Evolutionary conservation across 305 asterid species (phyloP).

Genomic region (Stenogyne calaminthoides): DNA sequence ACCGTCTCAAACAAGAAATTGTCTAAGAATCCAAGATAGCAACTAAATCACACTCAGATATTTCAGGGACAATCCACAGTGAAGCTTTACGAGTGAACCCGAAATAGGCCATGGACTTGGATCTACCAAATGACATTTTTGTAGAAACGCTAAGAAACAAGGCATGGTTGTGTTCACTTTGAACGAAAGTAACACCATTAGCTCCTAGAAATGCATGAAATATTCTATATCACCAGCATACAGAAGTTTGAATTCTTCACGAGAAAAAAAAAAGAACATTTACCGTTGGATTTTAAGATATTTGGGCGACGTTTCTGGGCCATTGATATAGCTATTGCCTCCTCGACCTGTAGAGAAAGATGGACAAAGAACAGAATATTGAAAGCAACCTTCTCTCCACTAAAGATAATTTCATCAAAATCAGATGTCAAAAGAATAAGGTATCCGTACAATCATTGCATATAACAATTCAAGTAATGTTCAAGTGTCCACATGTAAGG

Average conservation of each 20-base stretch:
- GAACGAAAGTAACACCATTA: background rate
- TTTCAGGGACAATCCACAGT: background rate
- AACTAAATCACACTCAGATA: background rate
- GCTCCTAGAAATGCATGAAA: background rate
- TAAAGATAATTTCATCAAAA: background rate
- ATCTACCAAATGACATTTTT: too few species aligned
- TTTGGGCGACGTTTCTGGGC: slow-evolving; percentile 62
- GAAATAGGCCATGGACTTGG: too few species aligned
- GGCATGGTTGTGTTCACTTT: background rate
- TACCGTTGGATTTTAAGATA: slow-evolving; percentile 39
- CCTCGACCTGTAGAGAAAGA: slow-evolving; percentile 59
- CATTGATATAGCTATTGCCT: slow-evolving; percentile 69
- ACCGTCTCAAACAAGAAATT: background rate
- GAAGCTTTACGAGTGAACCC: too few species aligned
- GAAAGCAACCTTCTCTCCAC: background rate
- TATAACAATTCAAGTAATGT: background rate
- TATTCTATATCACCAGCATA: background rate
- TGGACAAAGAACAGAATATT: background rate
- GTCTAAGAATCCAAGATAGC: background rate
- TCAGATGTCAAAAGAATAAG: background rate
- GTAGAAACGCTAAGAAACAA: too few species aligned
- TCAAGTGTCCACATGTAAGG: too few species aligned
- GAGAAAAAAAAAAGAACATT: slow-evolving; percentile 32
- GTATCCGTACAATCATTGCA: background rate
- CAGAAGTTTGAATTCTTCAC: background rate